phyloP scores from a whole-genome alignment of 1,139 yeast species.

The Pneumocystis sp. region DNA sequence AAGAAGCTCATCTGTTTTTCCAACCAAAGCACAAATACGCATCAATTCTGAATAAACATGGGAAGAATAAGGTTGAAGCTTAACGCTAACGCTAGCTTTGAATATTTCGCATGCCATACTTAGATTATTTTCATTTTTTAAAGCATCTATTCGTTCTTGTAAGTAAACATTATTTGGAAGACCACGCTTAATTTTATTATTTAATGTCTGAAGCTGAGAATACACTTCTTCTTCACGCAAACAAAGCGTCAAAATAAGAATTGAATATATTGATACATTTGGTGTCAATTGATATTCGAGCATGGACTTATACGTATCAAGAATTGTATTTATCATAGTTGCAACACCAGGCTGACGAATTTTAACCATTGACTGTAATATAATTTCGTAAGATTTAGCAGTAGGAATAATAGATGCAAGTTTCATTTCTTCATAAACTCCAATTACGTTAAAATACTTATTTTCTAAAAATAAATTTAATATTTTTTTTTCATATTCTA shows the following conservation, averaged over 20 bases:
- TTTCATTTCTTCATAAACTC: background rate
- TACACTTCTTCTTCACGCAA: slow-evolving; percentile 1
- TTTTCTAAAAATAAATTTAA: background rate
- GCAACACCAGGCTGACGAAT: background rate
- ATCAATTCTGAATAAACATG: slow-evolving; percentile 10
- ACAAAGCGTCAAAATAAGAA: slow-evolving; percentile 9
- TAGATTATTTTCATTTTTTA: background rate
- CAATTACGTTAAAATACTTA: background rate
- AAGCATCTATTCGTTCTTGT: background rate
- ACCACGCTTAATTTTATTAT: slow-evolving; percentile 10
- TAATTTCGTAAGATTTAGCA: background rate
- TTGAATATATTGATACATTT: slow-evolving; percentile 10
- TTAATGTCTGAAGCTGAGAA: slow-evolving; percentile 16
- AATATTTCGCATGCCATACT: slow-evolving; percentile 1
- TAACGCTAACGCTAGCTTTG: slow-evolving; percentile 3
- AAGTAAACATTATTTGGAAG: background rate
- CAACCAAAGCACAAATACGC: slow-evolving; percentile 1
- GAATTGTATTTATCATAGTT: background rate
- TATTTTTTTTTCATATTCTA: background rate
- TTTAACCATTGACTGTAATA: background rate
- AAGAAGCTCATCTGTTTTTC: slow-evolving; percentile 1
- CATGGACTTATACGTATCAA: slow-evolving; percentile 23
- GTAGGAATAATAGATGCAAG: background rate
- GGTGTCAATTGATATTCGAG: slow-evolving; percentile 15
- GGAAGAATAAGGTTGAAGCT: background rate